Percentiles rank a stretch among this genome's conserved stretches.
Evolutionary conservation across 768 basidiomycete genomes (phyloP).

Genomic region (Auricularia sp.): DNA sequence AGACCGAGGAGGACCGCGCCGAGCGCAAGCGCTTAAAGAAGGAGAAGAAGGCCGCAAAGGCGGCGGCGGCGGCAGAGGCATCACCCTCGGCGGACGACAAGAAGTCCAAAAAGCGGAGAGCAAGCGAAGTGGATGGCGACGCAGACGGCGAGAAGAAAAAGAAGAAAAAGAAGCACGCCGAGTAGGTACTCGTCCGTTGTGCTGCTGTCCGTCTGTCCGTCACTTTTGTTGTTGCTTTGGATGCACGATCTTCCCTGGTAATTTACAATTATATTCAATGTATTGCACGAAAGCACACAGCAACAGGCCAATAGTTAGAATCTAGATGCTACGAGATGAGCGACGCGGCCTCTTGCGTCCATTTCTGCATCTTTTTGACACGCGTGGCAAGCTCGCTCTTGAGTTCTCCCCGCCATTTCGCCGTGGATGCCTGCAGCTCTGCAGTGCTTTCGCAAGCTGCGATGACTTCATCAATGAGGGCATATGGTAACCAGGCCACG

Average conservation of each 20-base stretch:
- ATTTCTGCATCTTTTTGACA: conserved; percentile 59
- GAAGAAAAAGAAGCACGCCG: conserved; percentile 20
- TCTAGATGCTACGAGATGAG: background rate
- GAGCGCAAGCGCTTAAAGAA: conserved; percentile 74
- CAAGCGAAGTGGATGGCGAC: conserved; percentile 15
- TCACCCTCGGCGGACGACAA: conserved; percentile 12
- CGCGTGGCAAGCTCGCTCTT: conserved; percentile 51
- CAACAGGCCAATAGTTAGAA: background rate
- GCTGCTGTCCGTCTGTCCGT: background rate
- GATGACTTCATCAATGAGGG: conserved; percentile 74
- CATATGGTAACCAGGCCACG: conserved; percentile 72
- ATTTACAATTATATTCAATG: background rate
- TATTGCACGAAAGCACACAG: background rate
- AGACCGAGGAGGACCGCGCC: conserved; percentile 54
- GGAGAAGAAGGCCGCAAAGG: conserved; percentile 70
- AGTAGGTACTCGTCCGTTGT: background rate
- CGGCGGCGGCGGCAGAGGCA: conserved; percentile 28
- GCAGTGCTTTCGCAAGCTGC: conserved; percentile 45
- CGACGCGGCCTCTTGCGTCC: conserved; percentile 17
- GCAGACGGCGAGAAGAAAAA: conserved; percentile 24
- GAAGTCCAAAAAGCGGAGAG: conserved; percentile 27
- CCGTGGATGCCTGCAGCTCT: conserved; percentile 18
- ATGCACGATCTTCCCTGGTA: background rate
- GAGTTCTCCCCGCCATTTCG: conserved; percentile 35
- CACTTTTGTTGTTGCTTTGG: background rate